phyloP scores from a whole-genome alignment of 1,139 yeast species.

The Geotrichum restrictum region DNA sequence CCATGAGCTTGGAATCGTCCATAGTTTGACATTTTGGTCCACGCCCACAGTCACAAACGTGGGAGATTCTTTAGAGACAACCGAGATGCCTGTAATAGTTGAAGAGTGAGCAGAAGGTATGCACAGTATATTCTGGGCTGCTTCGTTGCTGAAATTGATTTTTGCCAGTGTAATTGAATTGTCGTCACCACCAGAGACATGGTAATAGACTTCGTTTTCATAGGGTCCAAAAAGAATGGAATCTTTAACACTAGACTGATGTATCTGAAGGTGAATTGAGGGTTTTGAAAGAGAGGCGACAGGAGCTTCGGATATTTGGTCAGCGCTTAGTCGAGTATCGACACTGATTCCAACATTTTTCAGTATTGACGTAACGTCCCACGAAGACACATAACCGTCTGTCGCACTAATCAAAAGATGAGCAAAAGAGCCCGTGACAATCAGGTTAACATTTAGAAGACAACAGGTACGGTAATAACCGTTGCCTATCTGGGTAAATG shows the following conservation, averaged over 20 bases:
- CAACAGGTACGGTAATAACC: slow-evolving; percentile 72
- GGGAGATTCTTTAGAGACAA: slow-evolving; percentile 28
- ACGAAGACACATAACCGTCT: slow-evolving; percentile 71
- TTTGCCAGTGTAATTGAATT: slow-evolving; percentile 58
- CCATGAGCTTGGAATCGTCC: slow-evolving; percentile 46
- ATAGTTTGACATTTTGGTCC: slow-evolving; percentile 69
- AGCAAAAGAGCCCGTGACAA: slow-evolving; percentile 36
- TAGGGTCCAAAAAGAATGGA: slow-evolving; percentile 28
- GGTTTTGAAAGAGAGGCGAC: background rate
- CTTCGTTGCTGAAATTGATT: slow-evolving; percentile 33
- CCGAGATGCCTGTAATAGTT: slow-evolving; percentile 66
- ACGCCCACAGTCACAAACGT: slow-evolving; percentile 55
- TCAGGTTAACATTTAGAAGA: slow-evolving; percentile 56
- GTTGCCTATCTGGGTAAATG: slow-evolving; percentile 37
- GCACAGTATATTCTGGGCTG: slow-evolving; percentile 37
- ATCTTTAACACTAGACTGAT: slow-evolving; percentile 80
- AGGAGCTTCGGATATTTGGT: background rate
- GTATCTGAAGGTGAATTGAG: slow-evolving; percentile 51
- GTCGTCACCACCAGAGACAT: slow-evolving; percentile 89
- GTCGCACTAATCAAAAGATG: slow-evolving; percentile 64
- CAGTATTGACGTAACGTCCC: slow-evolving; percentile 45
- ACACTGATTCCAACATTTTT: slow-evolving; percentile 12
- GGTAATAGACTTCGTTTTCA: slow-evolving; percentile 26
- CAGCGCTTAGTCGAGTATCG: slow-evolving; percentile 14
- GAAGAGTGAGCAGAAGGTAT: slow-evolving; percentile 71